These are phyloP conservation scores for Nemania diffusa DNA, from an alignment of 2,329 filamentous ascomycete genomes.

Conservation along the genomic window DNA sequence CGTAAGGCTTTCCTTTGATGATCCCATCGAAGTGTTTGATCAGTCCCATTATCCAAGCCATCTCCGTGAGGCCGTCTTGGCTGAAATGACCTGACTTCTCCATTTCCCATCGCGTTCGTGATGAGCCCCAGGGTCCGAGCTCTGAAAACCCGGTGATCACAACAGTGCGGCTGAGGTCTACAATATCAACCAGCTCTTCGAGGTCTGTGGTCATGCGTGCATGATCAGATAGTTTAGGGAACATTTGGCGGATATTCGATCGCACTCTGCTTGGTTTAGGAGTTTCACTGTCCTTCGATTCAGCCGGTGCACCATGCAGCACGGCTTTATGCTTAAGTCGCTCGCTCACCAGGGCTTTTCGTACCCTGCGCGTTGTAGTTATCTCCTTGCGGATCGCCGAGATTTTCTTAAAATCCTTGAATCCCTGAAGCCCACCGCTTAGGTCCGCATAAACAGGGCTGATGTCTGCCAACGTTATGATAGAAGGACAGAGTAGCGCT, in stretches of 20 bases:
- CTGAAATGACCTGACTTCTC: constrained; percentile 96
- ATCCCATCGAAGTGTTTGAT: constrained; percentile 99
- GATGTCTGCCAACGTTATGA: constrained; percentile 93
- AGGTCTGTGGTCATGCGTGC: constrained; percentile 90
- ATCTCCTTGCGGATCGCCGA: constrained; percentile 56
- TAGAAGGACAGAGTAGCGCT: constrained; percentile 90
- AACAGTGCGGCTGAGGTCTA: constrained; percentile 96
- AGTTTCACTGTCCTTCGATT: neutral
- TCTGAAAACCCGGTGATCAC: constrained; percentile 97
- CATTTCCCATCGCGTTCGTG: constrained; percentile 98
- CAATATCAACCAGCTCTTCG: constrained; percentile 91
- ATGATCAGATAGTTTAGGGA: constrained; percentile 83
- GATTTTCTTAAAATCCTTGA: constrained; percentile 91
- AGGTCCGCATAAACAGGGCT: constrained; percentile 97
- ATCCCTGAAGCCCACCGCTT: constrained; percentile 96
- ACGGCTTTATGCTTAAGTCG: neutral
- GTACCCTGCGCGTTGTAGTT: neutral
- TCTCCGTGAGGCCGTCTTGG: constrained; percentile 95
- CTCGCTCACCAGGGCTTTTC: neutral
- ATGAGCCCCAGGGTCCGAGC: constrained; percentile 97
- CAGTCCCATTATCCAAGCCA: constrained; percentile 99
- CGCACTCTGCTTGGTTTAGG: neutral
- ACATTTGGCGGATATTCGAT: constrained; percentile 32
- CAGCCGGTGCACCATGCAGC: neutral
- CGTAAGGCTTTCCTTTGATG: constrained; percentile 94